Evolutionary conservation across 441 rosid species (phyloP).

Genomic region (Rhodomyrtus psidioides): DNA sequence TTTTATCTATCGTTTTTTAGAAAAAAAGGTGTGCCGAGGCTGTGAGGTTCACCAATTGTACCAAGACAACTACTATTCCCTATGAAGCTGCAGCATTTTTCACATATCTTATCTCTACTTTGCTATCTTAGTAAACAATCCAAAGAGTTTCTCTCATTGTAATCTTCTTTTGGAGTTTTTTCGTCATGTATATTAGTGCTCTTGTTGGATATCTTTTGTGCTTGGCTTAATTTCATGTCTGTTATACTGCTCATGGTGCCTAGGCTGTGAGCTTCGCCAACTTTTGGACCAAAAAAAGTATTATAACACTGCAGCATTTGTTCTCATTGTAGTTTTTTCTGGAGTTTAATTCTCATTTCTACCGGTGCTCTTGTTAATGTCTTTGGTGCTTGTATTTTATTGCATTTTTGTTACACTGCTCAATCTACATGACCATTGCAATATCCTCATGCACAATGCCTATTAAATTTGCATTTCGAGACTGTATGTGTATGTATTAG

Average conservation of each 20-base stretch:
- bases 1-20: neutral
- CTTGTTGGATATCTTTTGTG: neutral
- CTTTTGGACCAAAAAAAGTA: neutral
- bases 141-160: neutral
- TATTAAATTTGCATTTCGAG: neutral
- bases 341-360: neutral
- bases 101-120: neutral
- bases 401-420: neutral
- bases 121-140: neutral
- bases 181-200: neutral
- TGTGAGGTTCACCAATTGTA: neutral
- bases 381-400: neutral
- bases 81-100: neutral
- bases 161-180: neutral
- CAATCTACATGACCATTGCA: neutral
- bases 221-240: neutral
- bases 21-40: neutral
- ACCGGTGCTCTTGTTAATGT: neutral
- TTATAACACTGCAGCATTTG: neutral
- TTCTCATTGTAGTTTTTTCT: neutral
- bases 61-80: neutral
- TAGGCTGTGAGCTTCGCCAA: neutral
- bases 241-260: neutral
- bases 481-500: neutral
- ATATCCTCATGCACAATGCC: neutral